Evolutionary conservation across 1,284 basidiomycete species (phyloP), one percentile per base, ranked within the genome.

Genomic region (Chiua sp.): DNA sequence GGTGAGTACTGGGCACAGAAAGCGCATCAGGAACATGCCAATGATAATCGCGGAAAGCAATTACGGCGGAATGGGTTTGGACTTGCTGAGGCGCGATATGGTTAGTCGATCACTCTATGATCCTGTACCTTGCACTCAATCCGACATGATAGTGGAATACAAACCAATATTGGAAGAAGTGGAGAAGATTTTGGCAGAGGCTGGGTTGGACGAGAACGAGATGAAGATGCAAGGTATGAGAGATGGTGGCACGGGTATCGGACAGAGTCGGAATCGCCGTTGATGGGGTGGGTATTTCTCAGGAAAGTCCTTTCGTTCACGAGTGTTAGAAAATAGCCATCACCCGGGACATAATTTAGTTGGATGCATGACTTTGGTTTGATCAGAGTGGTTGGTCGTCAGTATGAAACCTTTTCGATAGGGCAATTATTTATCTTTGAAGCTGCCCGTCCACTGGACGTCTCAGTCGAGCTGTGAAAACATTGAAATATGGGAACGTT

Each of bases 171-270:
- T 95, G 23, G 79, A 88, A 63, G 91, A 94, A 75, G 91, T 97
- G 8, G 93, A 95, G 71, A 87, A 85, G 58, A 96, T 96, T 54
- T 77, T 96, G 56, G 85, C 85, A 18, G 93, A 94, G 66, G 94
- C 95, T 0, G 95, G 94, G 3, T 75, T 97, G 56, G 94, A 97
- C 61, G 91, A 93, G 57, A 90, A 92, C 11, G 94, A 95, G 63
- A 90, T 93, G 78, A 80, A 44, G 47, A 42, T 47, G 56, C 70
- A 61, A 32, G 65, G 57, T 39, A 33, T 78, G 75, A 49, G 80
- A 76, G 53, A 74, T 70, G 47, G 66, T 2, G 69, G 57, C 65
- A 71, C 26, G 67, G 71, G 60, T 28, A 8, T 46, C 20, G 69
- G 61, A 18, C 79, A 83, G 66, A 87, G 81, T 71, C 77, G 87